Percentiles rank a stretch among this genome's conserved stretches.
phyloP scores from a whole-genome alignment of 2,329 filamentous ascomycete genomes.

The Nigrospora sphaerica region DNA sequence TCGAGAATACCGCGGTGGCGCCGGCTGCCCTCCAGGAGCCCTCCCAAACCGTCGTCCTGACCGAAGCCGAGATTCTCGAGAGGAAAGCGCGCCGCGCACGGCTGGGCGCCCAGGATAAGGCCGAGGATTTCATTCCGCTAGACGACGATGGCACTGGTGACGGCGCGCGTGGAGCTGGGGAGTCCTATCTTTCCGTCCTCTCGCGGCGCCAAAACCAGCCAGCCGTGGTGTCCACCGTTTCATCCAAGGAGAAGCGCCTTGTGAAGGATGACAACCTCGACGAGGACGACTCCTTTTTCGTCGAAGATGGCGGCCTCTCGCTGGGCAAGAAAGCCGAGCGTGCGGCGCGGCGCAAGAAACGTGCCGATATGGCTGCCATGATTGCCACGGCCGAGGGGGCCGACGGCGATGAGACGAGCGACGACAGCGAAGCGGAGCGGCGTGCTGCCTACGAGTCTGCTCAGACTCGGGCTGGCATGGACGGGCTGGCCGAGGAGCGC shows the following conservation, averaged over 20 bases:
- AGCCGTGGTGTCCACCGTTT: constrained; percentile 38
- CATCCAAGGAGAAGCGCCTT: constrained; percentile 65
- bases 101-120: constrained; percentile 57
- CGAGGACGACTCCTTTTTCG: constrained; percentile 89
- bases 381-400: constrained; percentile 73
- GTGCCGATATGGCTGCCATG: constrained; percentile 73
- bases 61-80: constrained; percentile 78
- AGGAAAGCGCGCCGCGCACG: constrained; percentile 87
- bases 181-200: constrained; percentile 21
- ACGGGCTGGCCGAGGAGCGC: constrained; percentile 50
- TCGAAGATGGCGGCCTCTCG: constrained; percentile 74
- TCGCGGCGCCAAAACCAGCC: constrained; percentile 27
- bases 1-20: constrained; percentile 35
- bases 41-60: constrained; percentile 54
- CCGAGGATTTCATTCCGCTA: constrained; percentile 58
- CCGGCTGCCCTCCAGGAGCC: constrained; percentile 18
- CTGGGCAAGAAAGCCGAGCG: constrained; percentile 73
- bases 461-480: constrained; percentile 82
- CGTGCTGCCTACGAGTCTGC: constrained; percentile 80
- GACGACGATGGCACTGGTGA: constrained; percentile 46
- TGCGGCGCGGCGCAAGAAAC: constrained; percentile 58
- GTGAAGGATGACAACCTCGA: constrained; percentile 82
- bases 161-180: constrained; percentile 19
- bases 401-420: constrained; percentile 30
- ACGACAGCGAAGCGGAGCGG: constrained; percentile 64